Base-by-base conservation (phyloP, 179 eudicot species). In the Sideroxylon spinosum region DNA sequence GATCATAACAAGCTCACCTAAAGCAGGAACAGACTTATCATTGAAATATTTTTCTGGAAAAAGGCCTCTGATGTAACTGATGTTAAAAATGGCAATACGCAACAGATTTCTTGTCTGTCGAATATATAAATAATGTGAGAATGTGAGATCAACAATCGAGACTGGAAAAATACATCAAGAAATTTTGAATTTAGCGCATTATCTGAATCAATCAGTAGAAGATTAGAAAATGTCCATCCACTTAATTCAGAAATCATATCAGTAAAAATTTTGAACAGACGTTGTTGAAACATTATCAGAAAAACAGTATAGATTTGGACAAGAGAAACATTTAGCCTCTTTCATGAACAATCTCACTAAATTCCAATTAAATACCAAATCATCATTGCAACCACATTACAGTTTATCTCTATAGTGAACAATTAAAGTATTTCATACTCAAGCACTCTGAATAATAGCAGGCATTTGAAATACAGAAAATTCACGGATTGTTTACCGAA, bases 41-140 rank as follows among this genome's bases (percentile, higher is more conserved):
- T 79, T 95, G 89, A 93, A 95, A 81, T 91, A 95, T 29, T 93
- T 93, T 87, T 95, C 99, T 6, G 99, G 99, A 78, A 93, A 95
- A 74, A 93, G 91, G 67, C 98, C 98, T 90, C 99, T 86, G 78
- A 95, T 89, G 80, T 93, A 93, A 83, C 97, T 95, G 70, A 95
- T 95, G 78, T 95, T 95, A 83, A 89, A 93, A 63, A 95, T 93
- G 61, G 99, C 97, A 76, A 95, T 93, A 25, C 99, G 90, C 56
- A 93, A 83, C 80, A 93, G 86, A 79, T 93, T 93, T 86, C 98
- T 87, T 5, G 97, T 93, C 98, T 95, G 90, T 67, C 14, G 53
- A 48, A 11, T 19, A 62, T 73, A 71, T 7, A 68, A 53, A 25
- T 49, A 61, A 37, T 37, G 5, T 37, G 53, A 61, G 16, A 70